These are phyloP conservation scores for Helenozyma rhizophorensis DNA, from an alignment of 805 yeast species.

Conservation along the genomic window DNA sequence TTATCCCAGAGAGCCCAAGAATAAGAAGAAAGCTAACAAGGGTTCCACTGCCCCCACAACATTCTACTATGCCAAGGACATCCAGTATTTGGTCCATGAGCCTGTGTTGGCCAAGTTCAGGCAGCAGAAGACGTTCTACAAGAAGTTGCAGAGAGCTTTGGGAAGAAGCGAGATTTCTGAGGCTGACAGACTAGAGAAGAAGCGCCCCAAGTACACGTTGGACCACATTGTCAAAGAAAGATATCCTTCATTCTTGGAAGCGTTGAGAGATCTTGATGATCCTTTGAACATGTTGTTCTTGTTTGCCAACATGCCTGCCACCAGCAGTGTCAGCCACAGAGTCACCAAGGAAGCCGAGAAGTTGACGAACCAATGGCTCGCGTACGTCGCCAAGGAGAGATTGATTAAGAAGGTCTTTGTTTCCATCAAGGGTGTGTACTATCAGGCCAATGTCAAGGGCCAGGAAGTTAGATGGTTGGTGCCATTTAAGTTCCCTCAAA, in stretches of 20 bases:
- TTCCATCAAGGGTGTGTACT: conserved; percentile 94
- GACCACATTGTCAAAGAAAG: conserved; percentile 92
- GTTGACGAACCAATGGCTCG: conserved; percentile 92
- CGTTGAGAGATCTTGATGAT: conserved; percentile 90
- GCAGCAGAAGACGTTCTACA: conserved; percentile 92
- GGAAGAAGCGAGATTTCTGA: conserved; percentile 89
- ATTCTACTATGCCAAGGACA: conserved; percentile 90
- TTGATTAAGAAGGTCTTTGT: conserved; percentile 85
- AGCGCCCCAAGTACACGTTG: conserved; percentile 78
- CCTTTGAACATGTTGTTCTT: conserved; percentile 92
- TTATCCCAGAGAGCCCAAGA: conserved; percentile 93
- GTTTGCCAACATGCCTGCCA: conserved; percentile 93
- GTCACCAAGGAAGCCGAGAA: conserved; percentile 85
- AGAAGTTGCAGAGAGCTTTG: conserved; percentile 81
- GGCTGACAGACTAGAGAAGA: conserved; percentile 80
- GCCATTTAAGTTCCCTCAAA: conserved; percentile 95
- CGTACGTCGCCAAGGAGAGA: conserved; percentile 83
- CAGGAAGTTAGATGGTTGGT: conserved; percentile 95
- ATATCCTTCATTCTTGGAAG: conserved; percentile 90
- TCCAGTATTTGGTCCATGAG: conserved; percentile 91
- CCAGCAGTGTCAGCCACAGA: conserved; percentile 71
- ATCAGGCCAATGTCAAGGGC: conserved; percentile 85
- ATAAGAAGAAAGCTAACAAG: conserved; percentile 93
- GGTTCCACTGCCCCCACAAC: conserved; percentile 97
- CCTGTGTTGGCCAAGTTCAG: conserved; percentile 88